A percentile compares a stretch with the other conserved stretches of the same genome.
phyloP scores from a whole-genome alignment of 2,329 filamentous ascomycete species.

The Alternaria sp. region DNA sequence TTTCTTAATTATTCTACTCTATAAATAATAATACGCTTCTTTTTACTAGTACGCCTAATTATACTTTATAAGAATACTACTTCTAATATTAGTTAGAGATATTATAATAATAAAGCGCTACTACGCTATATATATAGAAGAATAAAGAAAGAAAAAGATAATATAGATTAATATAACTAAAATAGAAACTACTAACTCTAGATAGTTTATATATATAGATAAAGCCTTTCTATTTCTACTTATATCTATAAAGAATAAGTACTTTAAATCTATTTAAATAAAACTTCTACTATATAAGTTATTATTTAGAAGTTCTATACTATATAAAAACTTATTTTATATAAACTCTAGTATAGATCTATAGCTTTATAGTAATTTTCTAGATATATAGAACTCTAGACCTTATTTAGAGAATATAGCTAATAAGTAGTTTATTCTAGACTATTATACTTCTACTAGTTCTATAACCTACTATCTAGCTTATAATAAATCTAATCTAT shows the following conservation, averaged over 20 bases:
- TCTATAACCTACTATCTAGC: background rate
- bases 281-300: background rate
- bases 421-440: background rate
- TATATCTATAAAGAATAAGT: background rate
- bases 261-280: background rate
- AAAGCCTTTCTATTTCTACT: constrained; percentile 1
- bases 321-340: background rate
- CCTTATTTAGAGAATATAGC: background rate
- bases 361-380: background rate
- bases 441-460: background rate
- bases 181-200: background rate
- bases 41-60: background rate
- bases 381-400: background rate
- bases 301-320: background rate
- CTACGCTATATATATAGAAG: background rate
- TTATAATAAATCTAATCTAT: background rate
- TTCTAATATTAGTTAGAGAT: background rate
- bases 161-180: background rate
- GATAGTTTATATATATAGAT: constrained; percentile 1
- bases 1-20: background rate
- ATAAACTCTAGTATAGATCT: background rate
- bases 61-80: background rate
- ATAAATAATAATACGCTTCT: background rate
- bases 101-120: background rate
- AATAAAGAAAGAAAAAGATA: background rate